These are phyloP conservation scores for Dicorynia guianensis DNA, from an alignment of 306 rosid genomes.

Conservation along the genomic window DNA sequence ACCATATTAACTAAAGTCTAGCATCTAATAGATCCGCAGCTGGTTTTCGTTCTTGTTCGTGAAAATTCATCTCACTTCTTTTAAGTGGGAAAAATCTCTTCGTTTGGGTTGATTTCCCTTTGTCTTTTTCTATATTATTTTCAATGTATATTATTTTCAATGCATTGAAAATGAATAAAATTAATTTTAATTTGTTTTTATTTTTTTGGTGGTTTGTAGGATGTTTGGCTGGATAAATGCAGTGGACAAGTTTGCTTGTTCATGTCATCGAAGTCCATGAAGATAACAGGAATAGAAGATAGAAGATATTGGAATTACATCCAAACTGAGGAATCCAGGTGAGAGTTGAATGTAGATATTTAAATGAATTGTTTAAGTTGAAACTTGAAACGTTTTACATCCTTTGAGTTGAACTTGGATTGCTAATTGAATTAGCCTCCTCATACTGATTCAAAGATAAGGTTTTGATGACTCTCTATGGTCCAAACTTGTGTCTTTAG, in stretches of 20 bases:
- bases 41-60: too few species aligned
- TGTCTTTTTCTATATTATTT: too few species aligned
- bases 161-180: too few species aligned
- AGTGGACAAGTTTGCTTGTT: constrained; percentile 68
- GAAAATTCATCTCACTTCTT: too few species aligned
- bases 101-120: too few species aligned
- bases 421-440: neutral
- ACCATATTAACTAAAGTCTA: too few species aligned
- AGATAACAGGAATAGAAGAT: constrained; percentile 88
- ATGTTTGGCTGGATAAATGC: constrained; percentile 76
- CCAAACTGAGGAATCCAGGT: constrained; percentile 91
- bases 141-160: too few species aligned
- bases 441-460: too few species aligned
- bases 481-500: neutral
- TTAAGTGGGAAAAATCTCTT: too few species aligned
- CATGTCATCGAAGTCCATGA: constrained; percentile 77
- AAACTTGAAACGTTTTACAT: neutral
- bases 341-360: constrained; percentile 5
- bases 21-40: too few species aligned
- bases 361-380: constrained; percentile 1
- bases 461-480: neutral
- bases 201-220: constrained; percentile 47
- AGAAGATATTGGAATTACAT: constrained; percentile 88
- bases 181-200: neutral
- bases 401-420: neutral